A percentile compares a stretch with the other conserved stretches of the same genome.
Evolutionary conservation across 1,284 basidiomycete genomes (phyloP).

Genomic region (Ceratobasidium sp.): DNA sequence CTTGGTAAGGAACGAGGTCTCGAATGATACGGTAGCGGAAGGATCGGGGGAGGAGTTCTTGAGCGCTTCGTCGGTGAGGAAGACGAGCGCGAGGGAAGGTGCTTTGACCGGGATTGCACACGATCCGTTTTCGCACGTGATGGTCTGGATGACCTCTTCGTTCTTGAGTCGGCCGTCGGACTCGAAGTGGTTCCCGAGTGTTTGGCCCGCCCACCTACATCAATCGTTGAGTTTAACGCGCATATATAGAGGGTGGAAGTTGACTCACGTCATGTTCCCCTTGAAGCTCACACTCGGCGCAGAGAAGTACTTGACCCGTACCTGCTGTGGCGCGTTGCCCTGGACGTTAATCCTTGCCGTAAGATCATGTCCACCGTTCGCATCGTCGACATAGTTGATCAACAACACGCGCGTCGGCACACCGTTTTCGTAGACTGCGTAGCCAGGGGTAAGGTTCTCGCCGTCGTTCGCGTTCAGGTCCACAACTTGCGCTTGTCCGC

Average conservation of each 20-base stretch:
- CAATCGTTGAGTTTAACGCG: slow-evolving; percentile 52
- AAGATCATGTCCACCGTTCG: slow-evolving; percentile 66
- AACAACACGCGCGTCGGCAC: slow-evolving; percentile 70
- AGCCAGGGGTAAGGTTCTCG: slow-evolving; percentile 74
- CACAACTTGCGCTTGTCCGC: slow-evolving; percentile 55
- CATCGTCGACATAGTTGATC: slow-evolving; percentile 76
- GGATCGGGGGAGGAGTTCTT: slow-evolving; percentile 57
- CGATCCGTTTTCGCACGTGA: slow-evolving; percentile 65
- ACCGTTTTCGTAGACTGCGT: slow-evolving; percentile 76
- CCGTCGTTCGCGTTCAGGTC: slow-evolving; percentile 54
- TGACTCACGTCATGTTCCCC: slow-evolving; percentile 78
- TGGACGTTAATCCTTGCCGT: slow-evolving; percentile 63
- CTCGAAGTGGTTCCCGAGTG: slow-evolving; percentile 71
- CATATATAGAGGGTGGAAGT: no score
- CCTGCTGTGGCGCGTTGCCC: slow-evolving; percentile 59
- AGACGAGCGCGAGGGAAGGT: slow-evolving; percentile 79
- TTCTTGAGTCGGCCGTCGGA: slow-evolving; percentile 75
- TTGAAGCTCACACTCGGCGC: slow-evolving; percentile 72
- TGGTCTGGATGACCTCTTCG: slow-evolving; percentile 64
- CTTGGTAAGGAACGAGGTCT: slow-evolving; percentile 69
- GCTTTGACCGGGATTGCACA: slow-evolving; percentile 76
- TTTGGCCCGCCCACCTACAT: slow-evolving; percentile 62
- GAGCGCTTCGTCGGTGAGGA: slow-evolving; percentile 66
- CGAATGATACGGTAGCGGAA: slow-evolving; percentile 46
- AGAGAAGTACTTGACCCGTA: slow-evolving; percentile 69